These are phyloP conservation scores for Daldinia loculata DNA, from an alignment of 495 filamentous ascomycete species.

Conservation along the genomic window DNA sequence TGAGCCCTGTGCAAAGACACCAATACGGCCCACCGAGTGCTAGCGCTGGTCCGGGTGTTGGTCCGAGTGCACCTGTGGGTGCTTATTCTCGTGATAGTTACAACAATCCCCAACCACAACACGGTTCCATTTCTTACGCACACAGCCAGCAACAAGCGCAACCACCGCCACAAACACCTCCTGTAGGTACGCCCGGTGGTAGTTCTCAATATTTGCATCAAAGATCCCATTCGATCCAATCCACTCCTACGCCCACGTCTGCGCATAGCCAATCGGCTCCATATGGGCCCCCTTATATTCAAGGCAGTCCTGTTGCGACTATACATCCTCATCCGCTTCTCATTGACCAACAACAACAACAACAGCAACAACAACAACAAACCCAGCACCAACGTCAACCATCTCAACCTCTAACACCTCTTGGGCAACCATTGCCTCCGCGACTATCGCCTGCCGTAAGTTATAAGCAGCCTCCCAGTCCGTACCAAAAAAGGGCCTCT, in stretches of 20 bases:
- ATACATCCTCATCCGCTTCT: constrained; percentile 53
- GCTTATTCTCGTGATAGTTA: constrained; percentile 60
- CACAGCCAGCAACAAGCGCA: not conserved
- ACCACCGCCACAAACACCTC: constrained; percentile 53
- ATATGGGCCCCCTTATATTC: constrained; percentile 57
- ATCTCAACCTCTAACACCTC: constrained; percentile 65
- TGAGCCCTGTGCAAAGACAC: constrained; percentile 59
- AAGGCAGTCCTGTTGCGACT: constrained; percentile 63
- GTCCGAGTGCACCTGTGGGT: constrained; percentile 52
- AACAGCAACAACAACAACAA: constrained; percentile 51
- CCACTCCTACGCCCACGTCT: constrained; percentile 66
- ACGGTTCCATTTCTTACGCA: not conserved
- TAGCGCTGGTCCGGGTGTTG: constrained; percentile 35
- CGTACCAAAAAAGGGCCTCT: constrained; percentile 61
- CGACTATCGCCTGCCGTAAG: constrained; percentile 49
- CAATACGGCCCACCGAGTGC: constrained; percentile 52
- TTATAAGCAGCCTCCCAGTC: constrained; percentile 61
- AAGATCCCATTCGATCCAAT: constrained; percentile 59
- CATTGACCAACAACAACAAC: constrained; percentile 54
- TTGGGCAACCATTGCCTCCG: constrained; percentile 59
- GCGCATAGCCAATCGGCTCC: constrained; percentile 62
- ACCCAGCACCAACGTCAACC: constrained; percentile 54
- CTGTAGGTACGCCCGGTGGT: constrained; percentile 56
- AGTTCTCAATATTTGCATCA: constrained; percentile 55
- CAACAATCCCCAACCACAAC: constrained; percentile 39